A percentile compares a stretch with the other conserved stretches of the same genome.
These are phyloP conservation scores for Podila epicladia DNA, from an alignment of 192 early-diverging fungal species.

Conservation along the genomic window DNA sequence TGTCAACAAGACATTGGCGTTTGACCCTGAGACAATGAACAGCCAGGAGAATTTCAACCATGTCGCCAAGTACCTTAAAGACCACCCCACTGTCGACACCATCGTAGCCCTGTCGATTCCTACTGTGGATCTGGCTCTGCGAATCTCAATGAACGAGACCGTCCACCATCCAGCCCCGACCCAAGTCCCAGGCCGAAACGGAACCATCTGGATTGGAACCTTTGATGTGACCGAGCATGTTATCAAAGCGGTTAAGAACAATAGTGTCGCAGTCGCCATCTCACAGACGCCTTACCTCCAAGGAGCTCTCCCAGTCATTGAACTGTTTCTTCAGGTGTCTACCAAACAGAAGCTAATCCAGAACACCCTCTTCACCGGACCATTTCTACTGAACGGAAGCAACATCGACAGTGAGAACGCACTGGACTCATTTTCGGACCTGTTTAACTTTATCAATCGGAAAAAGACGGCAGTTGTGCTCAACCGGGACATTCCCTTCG, in stretches of 20 bases:
- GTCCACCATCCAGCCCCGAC: background rate
- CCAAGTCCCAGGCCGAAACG: constrained; percentile 15
- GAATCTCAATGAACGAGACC: constrained; percentile 5
- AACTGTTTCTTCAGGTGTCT: constrained; percentile 27
- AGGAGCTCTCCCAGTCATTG: constrained; percentile 30
- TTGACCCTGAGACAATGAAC: background rate
- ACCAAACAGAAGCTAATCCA: constrained; percentile 14
- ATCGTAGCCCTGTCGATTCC: constrained; percentile 4
- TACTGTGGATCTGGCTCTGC: background rate
- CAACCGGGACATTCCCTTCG: constrained; percentile 23
- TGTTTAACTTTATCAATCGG: constrained; percentile 11
- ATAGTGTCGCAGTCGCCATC: constrained; percentile 13
- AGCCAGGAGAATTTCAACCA: background rate
- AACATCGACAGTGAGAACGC: constrained; percentile 19
- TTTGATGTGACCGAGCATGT: constrained; percentile 26
- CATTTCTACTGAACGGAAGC: constrained; percentile 9
- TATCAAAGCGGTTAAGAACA: constrained; percentile 8
- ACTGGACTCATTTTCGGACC: background rate
- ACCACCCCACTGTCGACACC: constrained; percentile 11
- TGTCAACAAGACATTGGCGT: constrained; percentile 17
- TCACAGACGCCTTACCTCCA: constrained; percentile 42
- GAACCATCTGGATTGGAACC: constrained; percentile 32
- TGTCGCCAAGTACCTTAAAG: constrained; percentile 2
- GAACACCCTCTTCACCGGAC: constrained; percentile 24
- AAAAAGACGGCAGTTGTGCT: constrained; percentile 28